These are phyloP conservation scores for Clarireedia monteithiana DNA, from an alignment of 2,329 filamentous ascomycete species.

Conservation along the genomic window DNA sequence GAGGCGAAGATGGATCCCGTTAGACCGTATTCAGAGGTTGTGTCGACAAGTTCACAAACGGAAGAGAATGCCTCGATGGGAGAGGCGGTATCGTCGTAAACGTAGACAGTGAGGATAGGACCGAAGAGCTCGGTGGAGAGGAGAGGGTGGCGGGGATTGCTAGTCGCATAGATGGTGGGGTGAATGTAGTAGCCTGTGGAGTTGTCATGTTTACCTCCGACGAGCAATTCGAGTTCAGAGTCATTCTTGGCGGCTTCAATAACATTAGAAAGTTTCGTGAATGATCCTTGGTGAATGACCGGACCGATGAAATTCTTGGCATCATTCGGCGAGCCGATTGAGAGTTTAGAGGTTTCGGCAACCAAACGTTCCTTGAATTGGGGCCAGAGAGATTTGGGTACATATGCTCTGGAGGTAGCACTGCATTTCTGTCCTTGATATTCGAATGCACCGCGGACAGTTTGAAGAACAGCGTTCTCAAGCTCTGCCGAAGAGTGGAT, in stretches of 20 bases:
- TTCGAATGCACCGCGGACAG: constrained; percentile 80
- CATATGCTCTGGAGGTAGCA: constrained; percentile 72
- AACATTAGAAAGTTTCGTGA: constrained; percentile 68
- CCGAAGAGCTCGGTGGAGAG: constrained; percentile 77
- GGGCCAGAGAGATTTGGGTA: constrained; percentile 67
- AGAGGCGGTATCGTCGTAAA: constrained; percentile 62
- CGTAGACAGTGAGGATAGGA: constrained; percentile 63
- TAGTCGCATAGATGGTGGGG: constrained; percentile 73
- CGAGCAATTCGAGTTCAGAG: constrained; percentile 61
- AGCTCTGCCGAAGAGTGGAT: constrained; percentile 71
- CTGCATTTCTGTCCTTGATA: constrained; percentile 91
- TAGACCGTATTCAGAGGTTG: constrained; percentile 67
- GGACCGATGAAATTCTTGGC: constrained; percentile 79
- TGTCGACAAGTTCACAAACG: constrained; percentile 57
- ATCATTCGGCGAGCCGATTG: constrained; percentile 58
- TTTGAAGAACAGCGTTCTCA: constrained; percentile 71
- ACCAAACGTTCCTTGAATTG: constrained; percentile 60
- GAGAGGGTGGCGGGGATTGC: constrained; percentile 65
- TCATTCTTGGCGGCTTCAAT: constrained; percentile 78
- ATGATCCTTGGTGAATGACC: constrained; percentile 77
- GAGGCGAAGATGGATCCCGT: constrained; percentile 69
- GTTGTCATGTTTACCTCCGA: constrained; percentile 69
- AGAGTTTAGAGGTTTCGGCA: constrained; percentile 59
- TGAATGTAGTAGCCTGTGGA: constrained; percentile 76
- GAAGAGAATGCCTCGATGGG: constrained; percentile 47